Base-by-base conservation (phyloP, 805 yeast species). In the Metschnikowia corniflorae region DNA sequence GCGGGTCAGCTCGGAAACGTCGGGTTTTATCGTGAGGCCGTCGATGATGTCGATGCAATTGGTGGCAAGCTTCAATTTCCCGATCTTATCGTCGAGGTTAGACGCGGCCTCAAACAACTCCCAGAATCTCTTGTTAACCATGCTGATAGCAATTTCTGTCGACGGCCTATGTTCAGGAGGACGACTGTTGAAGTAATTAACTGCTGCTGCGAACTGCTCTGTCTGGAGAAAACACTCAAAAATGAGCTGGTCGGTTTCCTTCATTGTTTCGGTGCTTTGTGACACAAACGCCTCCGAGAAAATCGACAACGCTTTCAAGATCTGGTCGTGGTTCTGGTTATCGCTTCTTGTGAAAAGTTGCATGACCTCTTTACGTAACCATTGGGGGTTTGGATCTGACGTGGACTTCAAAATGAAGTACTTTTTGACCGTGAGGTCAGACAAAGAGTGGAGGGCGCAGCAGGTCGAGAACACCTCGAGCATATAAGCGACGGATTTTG, bases 51-150 rank as follows among this genome's bases (percentile, higher is more conserved):
- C 39, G 1, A 64, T 26, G 38, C 68, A 61, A 16, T 48, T 46
- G 2, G 46, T 35, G 0, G 63, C 56, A 15, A 53, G 46, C 25
- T 46, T 45, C 14, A 67, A 44, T 19, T 47, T 53, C 1, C 68
- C 69, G 8, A 51, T 44, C 20, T 50, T 55, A 4, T 65, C 69
- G 33, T 65, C 61, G n/a, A 66, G 44, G 29, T 46, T 55, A 2
- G 58, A 37, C 0, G 71, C 59, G 16, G 40, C 38, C 27, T 60
- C 51, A 35, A 60, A 51, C 8, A 58, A 51, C 19, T 56, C 59
- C 70, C 70, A 65, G 36, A 65, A 63, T 40, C 58, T 57, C 21
- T 55, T 49, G 14, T 43, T 13, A 1, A 59, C 40, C 25, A 29
- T 16, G 8, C 34, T 29, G 13, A 35, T 32, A n/a, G 33, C 28